These are phyloP conservation scores for Myxozyma vanderwaltii DNA, from an alignment of 805 yeast species.

Conservation along the genomic window DNA sequence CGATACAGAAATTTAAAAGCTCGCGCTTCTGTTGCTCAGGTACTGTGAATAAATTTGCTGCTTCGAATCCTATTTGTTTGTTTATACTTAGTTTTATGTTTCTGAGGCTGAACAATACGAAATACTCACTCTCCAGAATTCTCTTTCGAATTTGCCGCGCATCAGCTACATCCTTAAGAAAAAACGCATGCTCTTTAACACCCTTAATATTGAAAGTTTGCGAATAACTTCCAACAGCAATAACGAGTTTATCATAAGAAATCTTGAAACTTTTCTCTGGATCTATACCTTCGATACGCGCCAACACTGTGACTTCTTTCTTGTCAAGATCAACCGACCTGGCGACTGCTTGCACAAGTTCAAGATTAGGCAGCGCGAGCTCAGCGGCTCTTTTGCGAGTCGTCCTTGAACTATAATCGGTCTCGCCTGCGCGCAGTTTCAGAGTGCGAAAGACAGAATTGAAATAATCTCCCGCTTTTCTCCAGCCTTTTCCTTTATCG, in stretches of 20 bases:
- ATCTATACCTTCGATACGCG: constrained; percentile 18
- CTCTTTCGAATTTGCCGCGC: constrained; percentile 58
- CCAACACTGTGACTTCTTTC: constrained; percentile 14
- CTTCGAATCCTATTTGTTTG: constrained; percentile 50
- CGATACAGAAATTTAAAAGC: constrained; percentile 62
- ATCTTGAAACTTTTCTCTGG: constrained; percentile 49
- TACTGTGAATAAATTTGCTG: constrained; percentile 65
- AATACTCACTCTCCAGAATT: constrained; percentile 46
- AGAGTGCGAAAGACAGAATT: background rate
- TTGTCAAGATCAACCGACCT: constrained; percentile 13
- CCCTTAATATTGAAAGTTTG: constrained; percentile 73
- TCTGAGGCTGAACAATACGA: background rate
- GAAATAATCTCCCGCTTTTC: constrained; percentile 41
- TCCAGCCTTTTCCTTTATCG: constrained; percentile 51
- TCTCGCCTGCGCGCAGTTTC: background rate
- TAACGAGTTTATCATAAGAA: constrained; percentile 66
- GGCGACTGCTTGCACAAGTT: constrained; percentile 26
- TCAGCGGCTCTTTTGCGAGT: constrained; percentile 7
- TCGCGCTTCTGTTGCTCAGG: constrained; percentile 62
- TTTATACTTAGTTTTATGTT: background rate
- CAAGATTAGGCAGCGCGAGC: constrained; percentile 14
- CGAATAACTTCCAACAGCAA: constrained; percentile 68
- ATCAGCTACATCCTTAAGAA: constrained; percentile 67
- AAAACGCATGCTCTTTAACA: constrained; percentile 55
- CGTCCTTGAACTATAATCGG: constrained; percentile 4